Base-by-base conservation (phyloP, 2,329 filamentous ascomycete species). In the Aspergillus fructus region DNA sequence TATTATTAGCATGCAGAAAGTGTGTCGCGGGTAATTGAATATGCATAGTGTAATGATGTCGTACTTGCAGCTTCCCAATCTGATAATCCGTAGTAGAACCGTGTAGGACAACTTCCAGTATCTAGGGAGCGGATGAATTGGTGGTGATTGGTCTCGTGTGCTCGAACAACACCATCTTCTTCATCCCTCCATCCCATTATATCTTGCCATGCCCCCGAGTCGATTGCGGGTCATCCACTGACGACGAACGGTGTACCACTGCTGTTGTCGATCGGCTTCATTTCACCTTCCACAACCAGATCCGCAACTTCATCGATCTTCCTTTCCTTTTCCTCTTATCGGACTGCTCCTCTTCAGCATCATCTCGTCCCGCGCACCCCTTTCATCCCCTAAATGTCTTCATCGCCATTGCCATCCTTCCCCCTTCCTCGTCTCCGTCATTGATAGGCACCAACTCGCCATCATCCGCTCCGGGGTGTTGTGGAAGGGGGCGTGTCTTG, bases 401-500 rank as follows among this genome's bases (percentile, higher is more conserved):
- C 41, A 30, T 54, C 46, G 17, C 30, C 50, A 24, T 41, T 39
- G 24, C 39, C 46, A 11, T 30, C 50, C 24, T 21, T 47, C n/a
- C 49, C 49, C 33, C 48, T 17, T 47, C 39, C 42, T 27, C n/a
- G 4, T 49, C 56, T 51, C 50, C 49, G 43, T 47, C 49, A 49
- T 56, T 55, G 21, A 46, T 49, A 56, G 34, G 45, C 40, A 46
- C 40, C 30, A 47, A 34, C 48, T 53, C 27, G 46, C 46, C 41
- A 34, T 50, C 45, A 17, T 54, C 34, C 21, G 27, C 11, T 6
- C 49, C 40, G 46, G 45, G 49, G 52, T 52, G 58, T 55, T 56
- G 58, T 60, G 60, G 58, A 60, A 62, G 60, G 60, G 58, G 58
- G 55, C 50, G 50, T 45, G 30, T 53, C 40, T 37, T 49, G 46